phyloP scores from a whole-genome alignment of 768 basidiomycete species.

The Podaxis pistillaris region DNA sequence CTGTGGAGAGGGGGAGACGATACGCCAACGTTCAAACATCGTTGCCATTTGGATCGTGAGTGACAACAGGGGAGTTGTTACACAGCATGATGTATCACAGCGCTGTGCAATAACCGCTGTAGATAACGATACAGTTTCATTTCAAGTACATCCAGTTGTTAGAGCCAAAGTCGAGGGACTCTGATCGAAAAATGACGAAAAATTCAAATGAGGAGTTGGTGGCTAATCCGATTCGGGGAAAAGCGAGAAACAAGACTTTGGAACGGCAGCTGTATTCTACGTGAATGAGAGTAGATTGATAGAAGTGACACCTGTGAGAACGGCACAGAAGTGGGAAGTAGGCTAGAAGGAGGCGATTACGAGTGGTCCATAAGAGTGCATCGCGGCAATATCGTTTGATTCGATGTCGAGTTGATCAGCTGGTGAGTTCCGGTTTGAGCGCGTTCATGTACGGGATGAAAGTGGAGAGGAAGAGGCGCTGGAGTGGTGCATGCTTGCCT shows the following conservation, averaged over 20 bases:
- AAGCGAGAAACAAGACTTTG: background rate
- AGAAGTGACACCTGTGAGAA: conserved; percentile 5
- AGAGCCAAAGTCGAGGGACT: conserved; percentile 2
- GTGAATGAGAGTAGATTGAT: background rate
- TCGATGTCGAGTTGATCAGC: conserved; percentile 1
- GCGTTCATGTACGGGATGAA: background rate
- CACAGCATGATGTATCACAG: background rate
- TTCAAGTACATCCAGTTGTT: background rate
- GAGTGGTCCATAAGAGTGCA: background rate
- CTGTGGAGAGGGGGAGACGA: background rate
- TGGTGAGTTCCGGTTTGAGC: conserved; percentile 6
- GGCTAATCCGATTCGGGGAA: conserved; percentile 5
- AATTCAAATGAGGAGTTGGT: background rate
- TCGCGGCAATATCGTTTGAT: conserved; percentile 3
- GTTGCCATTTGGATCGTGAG: background rate
- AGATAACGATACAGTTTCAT: conserved; percentile 6
- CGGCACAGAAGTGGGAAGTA: background rate
- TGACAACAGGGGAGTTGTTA: background rate
- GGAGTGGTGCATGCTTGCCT: background rate
- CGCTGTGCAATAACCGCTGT: background rate
- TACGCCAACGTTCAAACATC: background rate
- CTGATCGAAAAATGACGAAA: background rate
- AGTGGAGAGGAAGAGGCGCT: background rate
- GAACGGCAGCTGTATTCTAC: background rate
- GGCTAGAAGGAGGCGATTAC: background rate